Evolutionary conservation across 805 yeast genomes (phyloP), one percentile per base, ranked within the genome.

Genomic region (Candida piceae): DNA sequence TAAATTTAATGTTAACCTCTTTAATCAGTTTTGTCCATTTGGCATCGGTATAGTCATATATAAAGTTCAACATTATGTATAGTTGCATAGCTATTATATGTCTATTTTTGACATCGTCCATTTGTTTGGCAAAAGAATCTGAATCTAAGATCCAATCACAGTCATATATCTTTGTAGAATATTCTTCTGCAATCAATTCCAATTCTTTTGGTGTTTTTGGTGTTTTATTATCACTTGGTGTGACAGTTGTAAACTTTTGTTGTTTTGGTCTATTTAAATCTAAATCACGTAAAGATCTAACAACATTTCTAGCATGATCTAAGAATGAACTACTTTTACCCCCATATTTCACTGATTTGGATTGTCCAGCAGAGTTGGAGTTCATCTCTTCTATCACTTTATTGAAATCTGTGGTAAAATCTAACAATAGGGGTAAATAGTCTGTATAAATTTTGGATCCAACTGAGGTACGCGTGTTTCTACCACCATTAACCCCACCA

Each of bases 81-180:
- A 50, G n/a, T 40, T 60, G 64, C 16, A 52, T 24, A 16, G 35
- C 33, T 1, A 59, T 32, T 2, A 45, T 34, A 25, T 39, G 34
- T 29, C 52, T 45, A 21, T 41, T 42, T 11, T 46, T 44, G 3
- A 38, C 20, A 15, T 36, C 38, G 12, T 38, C 30, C 8, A 58
- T 22, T 21, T 57, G 60, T 13, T 32, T 19, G 3, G 25, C 32
- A 33, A 60, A 56, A 27, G 46, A 51, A 18, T 49, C 52, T 6
- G 44, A 38, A 28, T 44, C 44, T 16, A 57, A 31, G 5, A 55
- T 36, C 63, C 63, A 59, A 25, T 57, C 60, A 36, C 52, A 42
- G 31, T 53, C 57, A 35, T 42, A 48, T 8, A 44, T 29, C 31
- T 45, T 45, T 7, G 29, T 32, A 10, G 41, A 16, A 36, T 25